A percentile compares a stretch with the other conserved stretches of the same genome.
phyloP scores from a whole-genome alignment of 2,329 filamentous ascomycete species.

The Calonectria montana region DNA sequence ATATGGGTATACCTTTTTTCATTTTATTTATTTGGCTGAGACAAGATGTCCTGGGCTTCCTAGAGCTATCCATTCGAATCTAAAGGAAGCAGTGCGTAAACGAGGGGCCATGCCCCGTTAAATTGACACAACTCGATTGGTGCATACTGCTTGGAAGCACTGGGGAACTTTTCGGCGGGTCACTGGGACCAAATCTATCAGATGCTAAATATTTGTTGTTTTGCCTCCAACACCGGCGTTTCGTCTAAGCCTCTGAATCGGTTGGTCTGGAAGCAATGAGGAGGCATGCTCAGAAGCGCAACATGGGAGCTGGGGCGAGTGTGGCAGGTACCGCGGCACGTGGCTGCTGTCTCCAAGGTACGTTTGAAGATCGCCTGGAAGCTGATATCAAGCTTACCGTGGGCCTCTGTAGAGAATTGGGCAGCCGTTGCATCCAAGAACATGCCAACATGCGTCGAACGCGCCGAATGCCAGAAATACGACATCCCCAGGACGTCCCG shows the following conservation, averaged over 20 bases:
- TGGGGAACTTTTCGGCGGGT: conserved; percentile 9
- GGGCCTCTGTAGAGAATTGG: conserved; percentile 24
- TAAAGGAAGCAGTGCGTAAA: neutral
- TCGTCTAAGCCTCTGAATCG: conserved; percentile 1
- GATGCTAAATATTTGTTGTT: neutral
- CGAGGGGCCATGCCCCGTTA: conserved; percentile 16
- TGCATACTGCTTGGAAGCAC: conserved; percentile 10
- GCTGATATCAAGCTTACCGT: conserved; percentile 22
- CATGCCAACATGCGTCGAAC: neutral
- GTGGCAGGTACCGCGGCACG: conserved; percentile 41
- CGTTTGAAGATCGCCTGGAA: conserved; percentile 5
- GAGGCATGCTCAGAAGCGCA: conserved; percentile 51
- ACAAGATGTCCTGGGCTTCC: neutral
- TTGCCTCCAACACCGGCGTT: neutral
- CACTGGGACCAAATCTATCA: neutral
- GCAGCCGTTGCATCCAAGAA: neutral
- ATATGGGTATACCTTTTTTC: neutral
- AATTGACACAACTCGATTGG: conserved; percentile 11
- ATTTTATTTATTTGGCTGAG: neutral
- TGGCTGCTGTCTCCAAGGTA: conserved; percentile 38
- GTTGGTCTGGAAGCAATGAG: conserved; percentile 44
- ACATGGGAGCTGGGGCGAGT: conserved; percentile 46
- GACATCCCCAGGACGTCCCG: neutral
- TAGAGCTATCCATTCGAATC: neutral
- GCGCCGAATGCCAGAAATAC: neutral